phyloP scores from a whole-genome alignment of 2,329 filamentous ascomycete genomes.

The Pseudopyrenochaeta lycopersici region DNA sequence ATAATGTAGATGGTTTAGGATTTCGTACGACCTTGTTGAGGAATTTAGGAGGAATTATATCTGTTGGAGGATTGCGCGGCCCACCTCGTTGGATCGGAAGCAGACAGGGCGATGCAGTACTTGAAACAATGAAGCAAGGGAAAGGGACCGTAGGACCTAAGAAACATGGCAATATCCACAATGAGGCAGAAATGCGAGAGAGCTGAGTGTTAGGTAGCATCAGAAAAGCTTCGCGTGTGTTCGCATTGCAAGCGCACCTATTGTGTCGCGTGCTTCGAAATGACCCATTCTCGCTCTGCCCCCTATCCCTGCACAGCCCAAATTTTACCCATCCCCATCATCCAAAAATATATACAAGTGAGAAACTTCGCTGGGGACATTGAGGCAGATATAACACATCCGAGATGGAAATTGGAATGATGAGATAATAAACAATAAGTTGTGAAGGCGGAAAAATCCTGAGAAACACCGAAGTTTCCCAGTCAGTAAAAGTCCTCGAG shows the following conservation, averaged over 20 bases:
- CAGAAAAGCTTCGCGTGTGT: conserved; percentile 2
- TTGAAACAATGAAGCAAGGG: neutral
- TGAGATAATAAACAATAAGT: conserved; percentile 7
- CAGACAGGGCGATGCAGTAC: neutral
- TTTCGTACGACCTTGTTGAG: neutral
- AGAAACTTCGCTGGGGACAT: neutral
- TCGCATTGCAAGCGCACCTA: conserved; percentile 11
- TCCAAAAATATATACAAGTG: conserved; percentile 17
- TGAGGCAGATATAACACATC: conserved; percentile 1
- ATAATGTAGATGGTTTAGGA: neutral
- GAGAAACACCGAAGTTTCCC: neutral
- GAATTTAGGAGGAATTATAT: neutral
- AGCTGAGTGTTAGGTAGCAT: neutral
- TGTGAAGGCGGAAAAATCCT: neutral
- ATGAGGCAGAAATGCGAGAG: neutral
- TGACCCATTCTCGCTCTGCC: neutral
- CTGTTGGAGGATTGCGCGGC: conserved; percentile 3
- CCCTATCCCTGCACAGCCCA: conserved; percentile 1
- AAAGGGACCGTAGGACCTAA: neutral
- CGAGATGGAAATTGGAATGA: neutral
- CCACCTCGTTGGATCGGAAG: neutral
- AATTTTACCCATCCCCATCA: neutral
- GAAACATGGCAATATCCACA: neutral
- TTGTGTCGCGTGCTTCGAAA: conserved; percentile 4
- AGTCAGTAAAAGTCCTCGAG: neutral